Base-by-base conservation (phyloP, 2,329 filamentous ascomycete genomes). In the Beauveria asiatica region DNA sequence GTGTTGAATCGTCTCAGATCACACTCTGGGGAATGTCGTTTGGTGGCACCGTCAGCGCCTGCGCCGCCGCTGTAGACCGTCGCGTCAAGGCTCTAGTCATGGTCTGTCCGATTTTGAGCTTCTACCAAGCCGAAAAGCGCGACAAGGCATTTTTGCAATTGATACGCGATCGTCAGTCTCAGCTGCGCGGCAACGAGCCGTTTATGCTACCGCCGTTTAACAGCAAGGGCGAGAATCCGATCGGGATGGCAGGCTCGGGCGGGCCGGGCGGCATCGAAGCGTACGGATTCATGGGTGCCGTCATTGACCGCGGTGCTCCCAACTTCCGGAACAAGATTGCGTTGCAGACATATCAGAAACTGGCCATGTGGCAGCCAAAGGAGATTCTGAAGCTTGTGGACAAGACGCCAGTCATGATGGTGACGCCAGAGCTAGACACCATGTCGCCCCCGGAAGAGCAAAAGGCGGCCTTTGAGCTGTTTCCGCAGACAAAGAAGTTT, bases 401-500 rank as follows among this genome's bases (percentile, higher is more conserved):
- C 1, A 61, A 64, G 19, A 64, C 62, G 1, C 69, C 69, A 0
- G 64, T 65, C 9, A 57, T 73, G 65, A 64, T 72, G 57, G 57
- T 72, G 1, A 65, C 66, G 1, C 67, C 68, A 0, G 68, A 70
- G 56, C 21, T 67, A 2, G 70, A 73, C 30, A n/a, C 54, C 10
- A 68, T 71, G 7, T 70, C 67, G 13, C 61, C 59, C 0, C 61
- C 64, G 75, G 83, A 53, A 45, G 54, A 61, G 45, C 62, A 63
- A 42, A 53, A 61, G 48, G 54, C 59, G 4, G 51, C 59, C 1
- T 60, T 62, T 52, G 57, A 60, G n/a, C 21, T 39, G 0, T 46
- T 57, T n/a, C 62, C 82, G 90, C 70, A 82, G 96, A 54, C 52
- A 3, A 54, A 54, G 10, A 44, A 3, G 23, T 54, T 54, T 16